Conservation (phyloP, 352 stramenopile species). For the Phytophthora fragariae region DNA sequence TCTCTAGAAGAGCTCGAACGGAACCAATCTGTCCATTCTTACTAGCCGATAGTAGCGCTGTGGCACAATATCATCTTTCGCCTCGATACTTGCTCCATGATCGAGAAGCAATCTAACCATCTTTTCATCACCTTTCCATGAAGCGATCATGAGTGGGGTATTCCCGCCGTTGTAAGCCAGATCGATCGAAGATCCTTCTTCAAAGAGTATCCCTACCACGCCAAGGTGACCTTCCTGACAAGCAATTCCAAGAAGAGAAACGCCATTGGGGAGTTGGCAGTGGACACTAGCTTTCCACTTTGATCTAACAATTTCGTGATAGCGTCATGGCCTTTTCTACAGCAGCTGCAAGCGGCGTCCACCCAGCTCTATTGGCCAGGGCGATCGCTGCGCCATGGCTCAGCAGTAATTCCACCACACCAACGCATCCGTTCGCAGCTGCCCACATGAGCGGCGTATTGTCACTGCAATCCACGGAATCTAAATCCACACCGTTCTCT, state of each 20-base stretch:
- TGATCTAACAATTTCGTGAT: not conserved
- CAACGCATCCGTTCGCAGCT: not conserved
- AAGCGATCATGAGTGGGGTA: not conserved
- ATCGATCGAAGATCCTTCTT: not conserved
- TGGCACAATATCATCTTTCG: not conserved
- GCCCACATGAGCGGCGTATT: not conserved
- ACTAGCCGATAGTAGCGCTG: not conserved
- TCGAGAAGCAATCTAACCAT: not conserved
- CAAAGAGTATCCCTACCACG: conserved; percentile 1
- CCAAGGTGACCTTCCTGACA: conserved; percentile 2
- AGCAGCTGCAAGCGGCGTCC: not conserved
- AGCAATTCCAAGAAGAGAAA: conserved; percentile 3
- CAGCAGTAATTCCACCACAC: not conserved
- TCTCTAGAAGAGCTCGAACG: not conserved
- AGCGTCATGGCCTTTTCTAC: not conserved
- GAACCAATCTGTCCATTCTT: not conserved
- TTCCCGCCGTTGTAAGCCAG: not conserved
- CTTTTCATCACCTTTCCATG: not conserved
- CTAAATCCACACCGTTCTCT: not conserved
- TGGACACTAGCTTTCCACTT: conserved; percentile 4
- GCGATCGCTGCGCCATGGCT: not conserved
- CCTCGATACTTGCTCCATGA: not conserved
- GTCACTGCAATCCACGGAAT: not conserved
- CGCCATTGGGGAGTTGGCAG: not conserved
- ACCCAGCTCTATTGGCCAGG: not conserved